phyloP scores from a whole-genome alignment of 2,329 filamentous ascomycete genomes.

The Xylariaceae sp. region DNA sequence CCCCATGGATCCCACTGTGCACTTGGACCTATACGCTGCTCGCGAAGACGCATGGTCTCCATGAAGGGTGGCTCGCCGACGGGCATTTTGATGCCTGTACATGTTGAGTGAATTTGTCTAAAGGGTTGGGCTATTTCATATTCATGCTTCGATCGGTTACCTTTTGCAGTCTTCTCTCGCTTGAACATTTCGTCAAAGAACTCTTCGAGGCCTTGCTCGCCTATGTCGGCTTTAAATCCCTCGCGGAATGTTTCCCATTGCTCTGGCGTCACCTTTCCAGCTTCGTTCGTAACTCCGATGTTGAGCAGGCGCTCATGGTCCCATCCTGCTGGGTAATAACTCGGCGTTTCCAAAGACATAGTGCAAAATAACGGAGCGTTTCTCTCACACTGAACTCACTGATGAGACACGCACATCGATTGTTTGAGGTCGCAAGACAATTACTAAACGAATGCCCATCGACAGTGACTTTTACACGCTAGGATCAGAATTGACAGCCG shows the following conservation, averaged over 20 bases:
- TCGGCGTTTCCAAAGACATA: constrained; percentile 8
- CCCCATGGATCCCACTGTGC: constrained; percentile 17
- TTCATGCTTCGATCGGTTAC: too few relatives aligned
- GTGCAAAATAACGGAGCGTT: too few relatives aligned
- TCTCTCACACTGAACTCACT: too few relatives aligned
- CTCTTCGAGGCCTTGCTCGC: constrained; percentile 14
- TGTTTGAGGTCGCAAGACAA: too few relatives aligned
- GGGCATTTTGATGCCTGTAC: constrained; percentile 4
- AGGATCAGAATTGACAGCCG: too few relatives aligned
- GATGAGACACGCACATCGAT: too few relatives aligned
- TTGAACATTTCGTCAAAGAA: constrained; percentile 15
- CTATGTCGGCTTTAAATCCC: constrained; percentile 14
- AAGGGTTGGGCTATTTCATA: too few relatives aligned
- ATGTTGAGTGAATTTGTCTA: too few relatives aligned
- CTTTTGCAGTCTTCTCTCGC: constrained; percentile 9
- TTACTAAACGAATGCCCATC: too few relatives aligned
- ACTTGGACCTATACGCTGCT: constrained; percentile 4
- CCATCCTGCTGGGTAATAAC: constrained; percentile 19
- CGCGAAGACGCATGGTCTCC: constrained; percentile 13
- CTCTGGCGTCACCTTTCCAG: constrained; percentile 3
- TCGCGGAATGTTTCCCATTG: constrained; percentile 10
- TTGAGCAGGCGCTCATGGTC: constrained; percentile 18
- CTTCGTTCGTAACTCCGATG: constrained; percentile 4
- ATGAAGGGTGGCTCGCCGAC: constrained; percentile 15
- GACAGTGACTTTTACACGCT: too few relatives aligned